Evolutionary conservation across 2,329 filamentous ascomycete genomes (phyloP).

Genomic region (Dryadomyces quercus-mongolicae): DNA sequence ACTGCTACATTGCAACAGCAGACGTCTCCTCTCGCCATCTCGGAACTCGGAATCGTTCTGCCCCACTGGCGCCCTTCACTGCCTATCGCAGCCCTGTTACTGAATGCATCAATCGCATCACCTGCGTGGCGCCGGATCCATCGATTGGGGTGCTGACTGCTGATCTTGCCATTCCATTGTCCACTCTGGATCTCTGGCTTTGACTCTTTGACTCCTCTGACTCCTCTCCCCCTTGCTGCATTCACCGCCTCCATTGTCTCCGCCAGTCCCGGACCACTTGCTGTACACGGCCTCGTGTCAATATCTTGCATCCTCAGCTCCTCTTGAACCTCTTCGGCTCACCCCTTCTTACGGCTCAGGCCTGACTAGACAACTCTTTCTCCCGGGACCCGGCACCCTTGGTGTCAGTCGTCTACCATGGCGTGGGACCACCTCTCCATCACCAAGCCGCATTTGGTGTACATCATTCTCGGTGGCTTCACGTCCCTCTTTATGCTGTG

Average conservation of each 20-base stretch:
- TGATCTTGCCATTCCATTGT: not conserved
- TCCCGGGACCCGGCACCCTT: not conserved
- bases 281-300: not conserved
- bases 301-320: not conserved
- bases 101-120: conserved; percentile 14
- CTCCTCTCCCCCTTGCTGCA: not conserved
- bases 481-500: conserved; percentile 97
- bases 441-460: conserved; percentile 93
- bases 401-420: conserved; percentile 32
- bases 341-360: not conserved
- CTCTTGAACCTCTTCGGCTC: no score
- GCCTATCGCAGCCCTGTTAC: not conserved
- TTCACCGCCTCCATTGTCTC: not conserved
- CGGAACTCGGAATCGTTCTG: not conserved
- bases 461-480: conserved; percentile 96
- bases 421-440: conserved; percentile 72
- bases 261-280: no score
- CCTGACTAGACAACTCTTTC: not conserved
- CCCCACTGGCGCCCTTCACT: not conserved
- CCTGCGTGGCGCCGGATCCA: conserved; percentile 12
- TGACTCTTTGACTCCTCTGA: not conserved
- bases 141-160: conserved; percentile 15
- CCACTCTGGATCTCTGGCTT: not conserved
- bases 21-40: no score
- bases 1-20: no score